Base-by-base conservation (phyloP, 371 early-diverging fungal species). In the Mucor lusitanicus region DNA sequence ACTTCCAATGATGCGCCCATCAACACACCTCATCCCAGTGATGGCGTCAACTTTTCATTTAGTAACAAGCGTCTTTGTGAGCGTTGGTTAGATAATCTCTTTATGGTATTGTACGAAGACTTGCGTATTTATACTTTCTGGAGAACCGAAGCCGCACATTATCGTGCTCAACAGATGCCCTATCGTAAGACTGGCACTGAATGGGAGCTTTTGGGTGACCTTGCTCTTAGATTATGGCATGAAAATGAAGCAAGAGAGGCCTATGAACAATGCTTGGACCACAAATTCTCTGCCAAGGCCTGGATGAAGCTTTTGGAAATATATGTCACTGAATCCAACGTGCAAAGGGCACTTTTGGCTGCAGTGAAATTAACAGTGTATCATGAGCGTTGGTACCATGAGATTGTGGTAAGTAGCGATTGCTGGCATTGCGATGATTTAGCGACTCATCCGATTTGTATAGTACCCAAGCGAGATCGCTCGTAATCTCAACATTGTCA, bases 101-200 rank as follows among this genome's bases (percentile, higher is more conserved):
- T 98, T 65, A 97, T 97, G 97, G 95, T 98, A 4, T 79, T 99
- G 44, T 99, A 96, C 68, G 97, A 95, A 74, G 98, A 98, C 72
- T 82, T 98, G 60, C 91, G 98, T 32, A 90, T 94, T 21, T 98
- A 96, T 77, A 95, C 97, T 1, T 88, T 90, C 67, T 93, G 92
- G 91, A 78, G 90, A 63, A 86, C 93, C 6, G 91, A 92, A 66
- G 83, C 91, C 62, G 74, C 86, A 28, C 87, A 84, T 59, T 82
- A 88, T 42, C 88, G 88, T 17, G 86, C 88, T 9, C 90, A 92
- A 68, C 90, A 90, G 46, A 80, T 92, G 73, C 82, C 92, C 33
- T 94, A 93, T 71, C 90, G 94, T 37, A 95, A 95, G 76, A 93
- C 97, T 19, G 94, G 92, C 53, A 90, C 94, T 11, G 98, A 97